phyloP scores from a whole-genome alignment of 1,139 yeast species.

The Meyerozyma sp. region DNA sequence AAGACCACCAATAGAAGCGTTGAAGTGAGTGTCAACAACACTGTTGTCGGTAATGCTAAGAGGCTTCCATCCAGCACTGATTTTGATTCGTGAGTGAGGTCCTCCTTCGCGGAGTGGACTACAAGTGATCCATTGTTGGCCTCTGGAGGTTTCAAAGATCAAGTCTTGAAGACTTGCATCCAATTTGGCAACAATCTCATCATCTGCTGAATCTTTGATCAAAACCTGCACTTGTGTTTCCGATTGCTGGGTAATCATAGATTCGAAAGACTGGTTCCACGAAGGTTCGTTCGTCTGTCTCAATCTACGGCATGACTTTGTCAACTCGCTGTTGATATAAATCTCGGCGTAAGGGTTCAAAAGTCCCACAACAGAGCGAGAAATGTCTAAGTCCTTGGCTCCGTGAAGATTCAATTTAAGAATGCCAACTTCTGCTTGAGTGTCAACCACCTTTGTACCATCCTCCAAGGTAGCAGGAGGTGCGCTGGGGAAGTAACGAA shows the following conservation, averaged over 20 bases:
- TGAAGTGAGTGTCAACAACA: constrained; percentile 36
- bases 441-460: constrained; percentile 42
- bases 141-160: constrained; percentile 48
- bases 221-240: constrained; percentile 48
- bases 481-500: constrained; percentile 59
- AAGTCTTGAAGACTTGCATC: constrained; percentile 52
- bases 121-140: constrained; percentile 46
- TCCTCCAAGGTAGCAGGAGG: constrained; percentile 43
- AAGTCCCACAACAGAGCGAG: constrained; percentile 61
- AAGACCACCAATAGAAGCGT: constrained; percentile 62
- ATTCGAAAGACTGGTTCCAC: constrained; percentile 61
- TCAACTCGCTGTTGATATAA: constrained; percentile 49
- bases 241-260: constrained; percentile 55
- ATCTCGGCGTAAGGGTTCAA: constrained; percentile 70
- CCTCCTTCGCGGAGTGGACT: constrained; percentile 27
- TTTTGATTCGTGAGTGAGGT: constrained; percentile 44
- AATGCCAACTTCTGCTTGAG: constrained; percentile 65
- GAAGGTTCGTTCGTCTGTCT: constrained; percentile 67
- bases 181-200: constrained; percentile 47
- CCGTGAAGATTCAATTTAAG: constrained; percentile 66
- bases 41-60: constrained; percentile 48
- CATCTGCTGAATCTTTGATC: constrained; percentile 52
- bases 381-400: constrained; percentile 64
- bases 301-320: constrained; percentile 53
- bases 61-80: constrained; percentile 70